Evolutionary conservation across 2,329 filamentous ascomycete species (phyloP).

Genomic region (Chaetothyriales sp.): DNA sequence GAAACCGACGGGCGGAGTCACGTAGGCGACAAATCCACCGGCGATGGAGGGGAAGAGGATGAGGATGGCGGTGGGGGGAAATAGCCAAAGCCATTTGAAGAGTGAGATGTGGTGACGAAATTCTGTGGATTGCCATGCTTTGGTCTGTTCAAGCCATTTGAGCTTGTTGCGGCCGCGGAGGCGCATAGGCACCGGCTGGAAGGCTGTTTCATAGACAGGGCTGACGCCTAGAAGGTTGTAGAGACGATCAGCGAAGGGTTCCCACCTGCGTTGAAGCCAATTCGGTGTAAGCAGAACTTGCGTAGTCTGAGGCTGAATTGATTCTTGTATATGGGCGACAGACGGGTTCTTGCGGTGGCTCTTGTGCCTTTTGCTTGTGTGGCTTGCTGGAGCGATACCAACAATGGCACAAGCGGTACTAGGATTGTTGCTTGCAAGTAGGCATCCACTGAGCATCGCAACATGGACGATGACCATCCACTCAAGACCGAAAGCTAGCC

Average conservation of each 20-base stretch:
- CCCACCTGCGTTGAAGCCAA: too few relatives aligned
- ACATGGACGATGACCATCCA: slow-evolving; percentile 22
- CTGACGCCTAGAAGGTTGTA: too few relatives aligned
- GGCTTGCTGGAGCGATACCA: background rate
- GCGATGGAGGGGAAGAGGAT: background rate
- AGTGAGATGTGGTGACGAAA: background rate
- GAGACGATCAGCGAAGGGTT: too few relatives aligned
- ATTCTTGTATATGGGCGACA: too few relatives aligned
- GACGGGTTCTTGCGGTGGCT: background rate
- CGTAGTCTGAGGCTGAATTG: too few relatives aligned
- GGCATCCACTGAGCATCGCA: slow-evolving; percentile 20
- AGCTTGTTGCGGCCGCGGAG: background rate
- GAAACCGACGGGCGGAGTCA: background rate
- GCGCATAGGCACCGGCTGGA: background rate
- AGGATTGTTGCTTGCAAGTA: slow-evolving; percentile 21
- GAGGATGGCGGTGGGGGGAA: background rate
- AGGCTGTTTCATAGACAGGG: background rate
- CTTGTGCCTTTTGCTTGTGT: background rate
- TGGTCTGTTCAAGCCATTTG: background rate
- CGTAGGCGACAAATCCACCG: background rate
- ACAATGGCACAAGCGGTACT: slow-evolving; percentile 5
- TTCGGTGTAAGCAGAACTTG: too few relatives aligned
- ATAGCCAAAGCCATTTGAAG: background rate
- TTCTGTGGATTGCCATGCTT: background rate
- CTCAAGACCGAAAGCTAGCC: slow-evolving; percentile 20